A percentile compares a stretch with the other conserved stretches of the same genome.
Evolutionary conservation across 257 asterid species (phyloP).

Genomic region (Solanum virginianum): DNA sequence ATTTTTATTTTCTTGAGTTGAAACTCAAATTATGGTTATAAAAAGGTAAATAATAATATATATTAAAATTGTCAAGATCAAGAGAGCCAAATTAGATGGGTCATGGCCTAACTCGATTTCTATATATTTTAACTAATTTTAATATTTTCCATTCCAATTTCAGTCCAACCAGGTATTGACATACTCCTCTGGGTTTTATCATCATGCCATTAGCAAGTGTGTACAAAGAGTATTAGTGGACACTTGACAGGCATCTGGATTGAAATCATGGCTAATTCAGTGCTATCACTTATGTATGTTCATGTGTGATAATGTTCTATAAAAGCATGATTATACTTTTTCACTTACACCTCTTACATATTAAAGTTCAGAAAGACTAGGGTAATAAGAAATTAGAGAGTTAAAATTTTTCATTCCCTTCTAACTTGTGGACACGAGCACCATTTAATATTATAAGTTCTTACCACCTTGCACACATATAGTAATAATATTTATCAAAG

Average conservation of each 20-base stretch:
- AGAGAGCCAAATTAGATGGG: no score
- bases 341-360: neutral
- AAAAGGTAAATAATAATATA: no score
- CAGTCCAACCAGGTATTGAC: no score
- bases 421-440: neutral
- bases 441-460: neutral
- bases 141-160: no score
- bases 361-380: neutral
- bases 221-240: neutral
- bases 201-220: neutral
- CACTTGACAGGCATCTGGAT: neutral
- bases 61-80: no score
- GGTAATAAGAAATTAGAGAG: neutral
- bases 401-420: neutral
- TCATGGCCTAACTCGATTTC: no score
- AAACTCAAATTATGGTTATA: no score
- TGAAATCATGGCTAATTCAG: neutral
- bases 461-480: neutral
- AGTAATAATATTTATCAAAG: no score
- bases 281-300: neutral
- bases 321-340: neutral
- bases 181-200: neutral
- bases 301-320: neutral
- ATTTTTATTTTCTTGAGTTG: no score
- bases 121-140: no score